Base-by-base conservation (phyloP, 192 early-diverging fungal genomes). In the Coemansia sp. region DNA sequence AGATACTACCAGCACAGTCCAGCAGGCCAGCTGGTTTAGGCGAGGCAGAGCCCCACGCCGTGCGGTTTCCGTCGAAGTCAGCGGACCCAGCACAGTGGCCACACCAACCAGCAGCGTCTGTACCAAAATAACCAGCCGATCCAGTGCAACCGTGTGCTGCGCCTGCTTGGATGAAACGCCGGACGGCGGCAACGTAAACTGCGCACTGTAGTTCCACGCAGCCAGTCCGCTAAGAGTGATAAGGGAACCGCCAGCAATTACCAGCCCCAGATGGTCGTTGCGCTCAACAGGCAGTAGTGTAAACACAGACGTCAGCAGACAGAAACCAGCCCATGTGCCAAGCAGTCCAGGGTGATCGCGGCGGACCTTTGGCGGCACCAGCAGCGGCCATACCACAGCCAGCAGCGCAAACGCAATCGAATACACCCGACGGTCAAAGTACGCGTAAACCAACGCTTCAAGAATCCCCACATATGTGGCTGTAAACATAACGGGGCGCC, bases 231-330 rank as follows among this genome's bases (percentile, higher is more conserved):
- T 81, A 30, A 62, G 39, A 14, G 61, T 57, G 14, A 76, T 64
- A 3, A 69, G 44, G 16, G 51, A 38, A 3, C 79, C 74, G 23
- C 79, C 74, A 10, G 58, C 69, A 26, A 70, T 53, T 12, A 93
- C 88, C 21, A 92, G 69, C 4, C 60, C 54, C 40, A 87, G 60
- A 54, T 89, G 82, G 56, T 90, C 90, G 41, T 84, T 86, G 61
- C 83, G 87, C 51, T 95, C 94, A 11, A 94, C 93, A 0, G 93
- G 91, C 30, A 97, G 79, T 49, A 95, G 62, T 1, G 90, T 91
- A 63, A 97, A 97, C 12, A 90, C 66, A 54, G 91, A 89, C 1
- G 89, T 91, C 42, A 72, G 56, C 6, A 90, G 37, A 56, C 90
- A 93, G 14, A 79, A 72, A 0, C 79, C 42, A 4, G 76, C 62